Base-by-base conservation (phyloP, 2,329 filamentous ascomycete species). In the Alternaria solani region DNA sequence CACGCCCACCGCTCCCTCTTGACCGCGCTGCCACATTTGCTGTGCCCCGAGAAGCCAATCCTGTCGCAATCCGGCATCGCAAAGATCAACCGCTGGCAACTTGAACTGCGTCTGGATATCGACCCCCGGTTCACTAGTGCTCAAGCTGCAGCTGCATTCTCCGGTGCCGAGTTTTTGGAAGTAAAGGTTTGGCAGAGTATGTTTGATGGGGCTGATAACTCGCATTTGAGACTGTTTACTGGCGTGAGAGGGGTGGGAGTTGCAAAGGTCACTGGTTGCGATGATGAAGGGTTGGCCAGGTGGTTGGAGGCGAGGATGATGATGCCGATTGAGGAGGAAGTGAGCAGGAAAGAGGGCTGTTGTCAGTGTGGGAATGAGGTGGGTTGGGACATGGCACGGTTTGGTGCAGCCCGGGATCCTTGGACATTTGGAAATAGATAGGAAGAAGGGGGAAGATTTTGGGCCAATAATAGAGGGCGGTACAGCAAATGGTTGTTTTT, bases 1-100 rank as follows among this genome's bases (percentile, higher is more conserved):
- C 74, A 81, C 42, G 84, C 84, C 0, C 83, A 86, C 64, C 71
- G 80, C 0, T 77, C 76, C 5, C 80, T 85, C 2, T 78, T 86
- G 0, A 74, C 80, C 1, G 67, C 73, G 0, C 65, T 84, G 0
- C 84, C 84, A 1, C 79, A 81, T 54, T 76, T 84, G 30, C 76
- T 66, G 28, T 63, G 67, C 34, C 64, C 75, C 7, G 51, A 75
- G 14, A 70, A 78, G 47, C 78, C 81, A 0, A 73, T 85, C 20
- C 71, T 71, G 7, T 69, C 72, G 23, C 62, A 73, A 0, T 49
- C 58, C 1, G 69, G 78, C 0, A 71, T 78, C 2, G 51, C 63
- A 5, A 64, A 79, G 23, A 84, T 85, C 53, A 67, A 68, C 6
- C 71, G 78, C 43, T 86, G 79, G 77, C 79, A 81, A 49, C 68